phyloP scores from a whole-genome alignment of 805 yeast genomes.

The Zygosaccharomyces pseudorouxii region DNA sequence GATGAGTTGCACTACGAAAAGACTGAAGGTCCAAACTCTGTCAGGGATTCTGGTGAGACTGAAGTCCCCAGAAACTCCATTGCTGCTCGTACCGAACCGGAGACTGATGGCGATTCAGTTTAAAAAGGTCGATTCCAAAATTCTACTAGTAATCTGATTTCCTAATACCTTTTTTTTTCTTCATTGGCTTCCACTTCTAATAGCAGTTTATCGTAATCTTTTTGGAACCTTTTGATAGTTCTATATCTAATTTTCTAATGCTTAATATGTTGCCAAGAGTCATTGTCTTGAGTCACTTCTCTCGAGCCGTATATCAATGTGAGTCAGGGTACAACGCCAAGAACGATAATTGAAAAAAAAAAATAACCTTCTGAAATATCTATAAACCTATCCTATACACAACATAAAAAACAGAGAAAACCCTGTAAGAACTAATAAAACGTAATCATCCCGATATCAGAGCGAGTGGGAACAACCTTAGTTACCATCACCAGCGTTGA shows the following conservation, averaged over 20 bases:
- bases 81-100: background rate
- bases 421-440: slow-evolving; percentile 2
- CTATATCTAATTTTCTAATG: too few relatives aligned
- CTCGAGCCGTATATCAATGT: too few relatives aligned
- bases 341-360: too few relatives aligned
- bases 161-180: background rate
- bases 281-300: too few relatives aligned
- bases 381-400: slow-evolving; percentile 5
- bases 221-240: too few relatives aligned
- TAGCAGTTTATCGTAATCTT: background rate
- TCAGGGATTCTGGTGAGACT: slow-evolving; percentile 37
- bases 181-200: background rate
- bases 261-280: too few relatives aligned
- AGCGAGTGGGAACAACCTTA: background rate
- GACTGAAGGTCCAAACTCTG: slow-evolving; percentile 17
- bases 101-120: slow-evolving; percentile 1
- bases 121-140: background rate
- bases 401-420: slow-evolving; percentile 2
- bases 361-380: too few relatives aligned
- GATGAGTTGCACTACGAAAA: slow-evolving; percentile 17
- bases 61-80: slow-evolving; percentile 21
- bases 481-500: slow-evolving; percentile 26
- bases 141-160: too few relatives aligned
- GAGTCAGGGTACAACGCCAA: too few relatives aligned
- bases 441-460: background rate